Conservation (phyloP, 2,329 filamentous ascomycete species). For the Volutella citrinella region DNA sequence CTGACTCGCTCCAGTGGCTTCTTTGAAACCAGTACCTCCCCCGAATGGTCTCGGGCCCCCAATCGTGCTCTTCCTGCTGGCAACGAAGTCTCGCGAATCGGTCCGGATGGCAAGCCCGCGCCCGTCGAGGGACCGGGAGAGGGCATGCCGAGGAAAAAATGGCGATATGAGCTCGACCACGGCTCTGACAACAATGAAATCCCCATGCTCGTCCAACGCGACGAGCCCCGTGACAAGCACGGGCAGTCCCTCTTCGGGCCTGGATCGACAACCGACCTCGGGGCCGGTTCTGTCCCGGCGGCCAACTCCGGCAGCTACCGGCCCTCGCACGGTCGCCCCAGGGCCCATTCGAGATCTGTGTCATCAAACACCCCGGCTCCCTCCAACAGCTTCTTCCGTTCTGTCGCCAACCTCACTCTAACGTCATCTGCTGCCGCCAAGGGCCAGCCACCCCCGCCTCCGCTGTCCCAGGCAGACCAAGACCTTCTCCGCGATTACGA, state of each 20-base stretch:
- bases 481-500: constrained; percentile 90
- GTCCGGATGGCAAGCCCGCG: constrained; percentile 37
- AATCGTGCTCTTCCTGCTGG: constrained; percentile 28
- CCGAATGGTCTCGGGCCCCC: constrained; percentile 63
- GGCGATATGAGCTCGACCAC: constrained; percentile 86
- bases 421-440: constrained; percentile 26
- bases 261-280: constrained; percentile 18
- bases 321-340: constrained; percentile 30
- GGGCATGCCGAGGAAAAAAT: constrained; percentile 49
- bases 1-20: constrained; percentile 89
- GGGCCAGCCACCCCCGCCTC: constrained; percentile 42
- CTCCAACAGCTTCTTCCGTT: constrained; percentile 69
- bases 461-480: constrained; percentile 59
- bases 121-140: constrained; percentile 10
- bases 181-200: constrained; percentile 70
- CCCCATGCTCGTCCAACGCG: constrained; percentile 84
- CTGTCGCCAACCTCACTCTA: constrained; percentile 73
- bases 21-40: constrained; percentile 82
- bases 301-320: constrained; percentile 42
- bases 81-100: constrained; percentile 52
- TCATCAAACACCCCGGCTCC: constrained; percentile 50
- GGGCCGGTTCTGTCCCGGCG: too few relatives aligned
- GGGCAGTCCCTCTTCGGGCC: constrained; percentile 32
- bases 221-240: constrained; percentile 34
- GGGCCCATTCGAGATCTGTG: constrained; percentile 33